Evolutionary conservation across 2,329 filamentous ascomycete species (phyloP).

Genomic region (Epichloe aotearoae): DNA sequence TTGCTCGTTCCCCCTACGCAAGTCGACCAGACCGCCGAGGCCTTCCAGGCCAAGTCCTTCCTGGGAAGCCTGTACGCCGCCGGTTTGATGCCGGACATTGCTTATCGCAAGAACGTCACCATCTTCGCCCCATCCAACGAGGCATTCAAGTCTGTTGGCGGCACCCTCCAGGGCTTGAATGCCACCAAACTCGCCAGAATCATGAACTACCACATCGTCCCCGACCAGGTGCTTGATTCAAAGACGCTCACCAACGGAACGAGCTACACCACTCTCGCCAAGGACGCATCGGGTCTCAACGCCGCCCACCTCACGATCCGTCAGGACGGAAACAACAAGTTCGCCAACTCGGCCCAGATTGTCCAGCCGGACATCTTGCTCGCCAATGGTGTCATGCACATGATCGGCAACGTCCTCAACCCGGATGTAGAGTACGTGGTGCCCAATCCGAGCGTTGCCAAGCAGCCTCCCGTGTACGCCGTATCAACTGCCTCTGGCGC

Average conservation of each 20-base stretch:
- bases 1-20: conserved; percentile 34
- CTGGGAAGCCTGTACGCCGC: conserved; percentile 20
- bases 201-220: conserved; percentile 52
- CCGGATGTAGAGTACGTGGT: conserved; percentile 21
- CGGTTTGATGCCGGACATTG: conserved; percentile 25
- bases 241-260: conserved; percentile 21
- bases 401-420: conserved; percentile 41
- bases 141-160: conserved; percentile 45
- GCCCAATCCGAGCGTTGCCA: conserved; percentile 24
- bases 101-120: conserved; percentile 34
- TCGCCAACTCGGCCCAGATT: conserved; percentile 40
- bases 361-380: conserved; percentile 39
- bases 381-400: conserved; percentile 44
- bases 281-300: conserved; percentile 27
- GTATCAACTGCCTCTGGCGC: conserved; percentile 31
- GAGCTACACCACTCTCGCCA: conserved; percentile 21
- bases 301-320: conserved; percentile 21
- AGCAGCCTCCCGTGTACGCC: conserved; percentile 39
- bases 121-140: conserved; percentile 51
- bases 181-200: conserved; percentile 34
- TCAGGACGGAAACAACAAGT: conserved; percentile 30
- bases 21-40: conserved; percentile 35
- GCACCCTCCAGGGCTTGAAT: conserved; percentile 32
- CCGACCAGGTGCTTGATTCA: conserved; percentile 39
- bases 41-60: conserved; percentile 31